Base-by-base conservation (phyloP, 306 rosid genomes). In the Prosopis cineraria region DNA sequence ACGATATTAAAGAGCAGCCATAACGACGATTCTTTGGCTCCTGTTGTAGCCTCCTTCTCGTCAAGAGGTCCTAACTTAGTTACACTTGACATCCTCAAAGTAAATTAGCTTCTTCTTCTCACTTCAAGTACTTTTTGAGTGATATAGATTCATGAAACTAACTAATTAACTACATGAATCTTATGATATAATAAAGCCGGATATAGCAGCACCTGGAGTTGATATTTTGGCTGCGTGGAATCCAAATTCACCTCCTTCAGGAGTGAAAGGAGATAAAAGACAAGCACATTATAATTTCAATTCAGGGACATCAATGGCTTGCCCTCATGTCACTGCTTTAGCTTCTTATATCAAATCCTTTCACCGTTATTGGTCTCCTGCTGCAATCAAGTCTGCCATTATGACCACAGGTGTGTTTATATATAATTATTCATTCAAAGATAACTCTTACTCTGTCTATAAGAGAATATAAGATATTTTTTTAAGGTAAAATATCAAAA, bases 191-290 rank as follows among this genome's bases (percentile, higher is more conserved):
- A 20, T 3, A 41, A 55, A 82, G 85, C 79, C 82, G 4, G 85
- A 82, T 73, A 69, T 81, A 20, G 72, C 75, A 14, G 88, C 89
- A 19, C 91, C 89, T 0, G 89, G 91, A 65, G 79, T 6, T 0
- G 29, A 55, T 74, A 86, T 86, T 86, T 72, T 86, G 1, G 87
- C 89, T 11, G 79, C 78, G 14, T 86, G 89, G 89, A 41, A 87
- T 78, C 83, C 87, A 13, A 11, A 3, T n/a, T 39, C 52, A 0
- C 10, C 77, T 16, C 81, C 68, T 29, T 43, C 85, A 0, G 20
- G 6, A 0, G 11, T 72, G 24, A 36, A 24, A 0, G 68, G 79
- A 33, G 87, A 86, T 41, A 76, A 75, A 0, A 77, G 87, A 79
- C 12, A 20, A 52, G 4, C 41, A 4, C 6, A 25, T 12, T 86